phyloP scores from a whole-genome alignment of 495 filamentous ascomycete species.

The Evansstolkia leycettana region DNA sequence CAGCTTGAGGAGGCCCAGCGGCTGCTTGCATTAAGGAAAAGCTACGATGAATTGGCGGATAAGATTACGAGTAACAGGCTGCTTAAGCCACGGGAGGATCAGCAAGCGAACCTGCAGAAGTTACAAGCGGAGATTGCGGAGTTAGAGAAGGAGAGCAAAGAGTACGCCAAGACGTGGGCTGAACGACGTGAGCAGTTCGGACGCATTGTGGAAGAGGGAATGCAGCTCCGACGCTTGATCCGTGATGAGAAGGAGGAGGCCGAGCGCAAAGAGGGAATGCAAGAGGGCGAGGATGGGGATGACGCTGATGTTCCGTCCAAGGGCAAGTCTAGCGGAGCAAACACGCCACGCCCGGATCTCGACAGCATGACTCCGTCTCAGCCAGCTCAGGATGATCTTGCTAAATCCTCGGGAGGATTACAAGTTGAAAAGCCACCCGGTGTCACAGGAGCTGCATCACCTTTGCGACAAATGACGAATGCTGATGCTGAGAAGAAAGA shows the following conservation, averaged over 20 bases:
- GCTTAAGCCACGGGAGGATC: constrained; percentile 72
- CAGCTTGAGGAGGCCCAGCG: constrained; percentile 67
- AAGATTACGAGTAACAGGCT: constrained; percentile 74
- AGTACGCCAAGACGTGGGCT: constrained; percentile 73
- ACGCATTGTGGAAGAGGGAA: constrained; percentile 81
- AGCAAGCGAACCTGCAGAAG: constrained; percentile 63
- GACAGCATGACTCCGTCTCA: constrained; percentile 33
- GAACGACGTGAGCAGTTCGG: constrained; percentile 83
- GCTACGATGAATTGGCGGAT: constrained; percentile 74
- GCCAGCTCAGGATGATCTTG: constrained; percentile 31
- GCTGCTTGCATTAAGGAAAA: constrained; percentile 65
- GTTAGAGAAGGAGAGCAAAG: constrained; percentile 68
- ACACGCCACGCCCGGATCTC: constrained; percentile 55
- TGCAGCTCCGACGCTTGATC: constrained; percentile 72
- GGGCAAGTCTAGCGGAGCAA: constrained; percentile 39
- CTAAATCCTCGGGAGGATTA: constrained; percentile 20
- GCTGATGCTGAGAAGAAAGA: constrained; percentile 19
- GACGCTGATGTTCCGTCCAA: constrained; percentile 48
- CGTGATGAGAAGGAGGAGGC: constrained; percentile 91
- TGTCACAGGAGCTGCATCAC: constrained; percentile 21
- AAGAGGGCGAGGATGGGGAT: constrained; percentile 58
- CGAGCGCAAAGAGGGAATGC: constrained; percentile 66
- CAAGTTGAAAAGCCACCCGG: constrained; percentile 22
- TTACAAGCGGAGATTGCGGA: constrained; percentile 80
- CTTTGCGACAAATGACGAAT: constrained; percentile 26